Base-by-base conservation (phyloP, 495 filamentous ascomycete genomes). In the Saxispiralis lemnorum region DNA sequence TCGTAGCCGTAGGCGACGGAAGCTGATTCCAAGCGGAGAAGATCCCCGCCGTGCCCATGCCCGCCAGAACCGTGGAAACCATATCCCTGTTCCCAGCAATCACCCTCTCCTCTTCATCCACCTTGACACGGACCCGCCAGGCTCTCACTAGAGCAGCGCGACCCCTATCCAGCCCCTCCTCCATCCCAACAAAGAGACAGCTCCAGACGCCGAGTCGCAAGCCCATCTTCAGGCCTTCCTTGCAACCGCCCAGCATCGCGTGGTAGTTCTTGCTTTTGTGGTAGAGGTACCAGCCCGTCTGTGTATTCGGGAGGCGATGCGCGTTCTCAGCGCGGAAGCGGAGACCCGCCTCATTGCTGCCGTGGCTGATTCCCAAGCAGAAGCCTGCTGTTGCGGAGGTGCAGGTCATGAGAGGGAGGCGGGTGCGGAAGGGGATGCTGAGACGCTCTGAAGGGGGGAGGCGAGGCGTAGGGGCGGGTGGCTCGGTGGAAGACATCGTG, bases 231-330 rank as follows among this genome's bases (percentile, higher is more conserved):
- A 81, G 41, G 0, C 83, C 92, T 56, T 86, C 83, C 49, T 70
- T 72, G 11, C 87, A 60, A 0, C 78, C 89, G 2, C 81, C 83
- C 10, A 77, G 68, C 38, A 78, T 70, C 6, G 77, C 63, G 44
- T 81, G 72, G 63, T 96, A 95, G 58, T 94, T 95, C 63, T 96
- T 96, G 53, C 74, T 83, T 62, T 94, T 95, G 62, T 96, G 92
- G 58, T 97, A 97, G 20, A 95, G 73, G 57, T 84, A 97, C 89
- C 89, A 97, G 21, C 84, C 89, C 7, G 72, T 72, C 17, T 78
- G 73, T n/a, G 73, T 72, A 6, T 65, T 75, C 16, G 89, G 89
- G 36, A 92, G 73, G 51, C 86, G 77, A 64, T 97, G 89, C 16
- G 89, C 81, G 55, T 97, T 92, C 63, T 97, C 81, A 42, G 89